A percentile compares a stretch with the other conserved stretches of the same genome.
Evolutionary conservation across 305 asterid genomes (phyloP).

Genomic region (Solanum hybrid): DNA sequence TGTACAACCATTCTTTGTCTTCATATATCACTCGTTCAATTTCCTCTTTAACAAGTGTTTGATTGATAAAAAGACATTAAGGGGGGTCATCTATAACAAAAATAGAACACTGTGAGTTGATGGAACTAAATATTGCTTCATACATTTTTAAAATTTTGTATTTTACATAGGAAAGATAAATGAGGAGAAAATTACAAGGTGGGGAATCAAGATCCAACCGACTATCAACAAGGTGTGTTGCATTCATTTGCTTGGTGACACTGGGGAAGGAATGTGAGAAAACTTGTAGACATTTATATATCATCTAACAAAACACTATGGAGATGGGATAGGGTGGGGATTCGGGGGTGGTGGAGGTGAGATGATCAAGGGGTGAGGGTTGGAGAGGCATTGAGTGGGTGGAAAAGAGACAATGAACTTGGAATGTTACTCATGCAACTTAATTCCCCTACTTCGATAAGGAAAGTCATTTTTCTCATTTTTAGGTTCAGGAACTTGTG

Average conservation of each 20-base stretch:
- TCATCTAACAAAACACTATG: background rate
- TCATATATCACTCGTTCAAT: background rate
- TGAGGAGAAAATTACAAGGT: background rate
- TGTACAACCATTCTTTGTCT: background rate
- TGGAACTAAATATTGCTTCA: background rate
- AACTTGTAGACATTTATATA: background rate
- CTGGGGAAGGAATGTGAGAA: background rate
- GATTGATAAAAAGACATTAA: background rate
- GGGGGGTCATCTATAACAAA: background rate
- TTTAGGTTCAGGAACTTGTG: background rate
- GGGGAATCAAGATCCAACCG: background rate
- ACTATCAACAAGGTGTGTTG: background rate
- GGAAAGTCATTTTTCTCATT: background rate
- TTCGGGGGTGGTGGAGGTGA: background rate
- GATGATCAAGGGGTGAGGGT: background rate
- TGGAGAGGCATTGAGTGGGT: background rate
- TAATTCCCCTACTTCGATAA: background rate
- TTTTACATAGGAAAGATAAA: background rate
- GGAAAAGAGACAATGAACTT: background rate
- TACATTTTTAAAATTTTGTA: background rate
- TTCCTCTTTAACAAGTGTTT: background rate
- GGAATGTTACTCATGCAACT: background rate
- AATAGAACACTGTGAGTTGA: background rate
- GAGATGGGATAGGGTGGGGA: background rate
- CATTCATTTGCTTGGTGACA: background rate